Conservation (phyloP, 164 flowering plant genomes). For the Buxus sempervirens region DNA sequence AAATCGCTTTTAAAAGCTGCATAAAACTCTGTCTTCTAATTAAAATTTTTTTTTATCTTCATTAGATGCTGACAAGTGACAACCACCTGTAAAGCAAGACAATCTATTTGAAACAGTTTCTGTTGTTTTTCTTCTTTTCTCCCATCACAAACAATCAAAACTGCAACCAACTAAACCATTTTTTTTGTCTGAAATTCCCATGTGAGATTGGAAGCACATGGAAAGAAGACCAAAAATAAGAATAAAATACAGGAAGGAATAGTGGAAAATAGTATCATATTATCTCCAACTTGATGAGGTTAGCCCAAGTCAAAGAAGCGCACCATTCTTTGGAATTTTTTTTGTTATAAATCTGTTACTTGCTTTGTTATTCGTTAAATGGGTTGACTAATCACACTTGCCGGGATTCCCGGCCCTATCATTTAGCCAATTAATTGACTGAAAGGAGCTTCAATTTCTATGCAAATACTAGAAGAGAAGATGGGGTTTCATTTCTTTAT, state of each 20-base stretch:
- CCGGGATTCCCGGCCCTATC: slow-evolving; percentile 26
- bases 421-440: slow-evolving; percentile 9
- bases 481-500: slow-evolving; percentile 4
- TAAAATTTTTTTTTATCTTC: too few relatives aligned
- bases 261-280: too few relatives aligned
- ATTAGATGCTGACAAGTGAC: background rate
- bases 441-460: background rate
- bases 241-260: too few relatives aligned
- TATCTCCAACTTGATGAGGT: background rate
- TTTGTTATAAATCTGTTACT: background rate
- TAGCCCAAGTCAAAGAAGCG: background rate
- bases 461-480: too few relatives aligned
- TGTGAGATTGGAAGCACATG: too few relatives aligned
- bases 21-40: too few relatives aligned
- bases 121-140: background rate
- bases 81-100: background rate
- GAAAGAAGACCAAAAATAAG: too few relatives aligned
- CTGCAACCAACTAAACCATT: too few relatives aligned
- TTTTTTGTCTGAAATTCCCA: too few relatives aligned
- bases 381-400: slow-evolving; percentile 6
- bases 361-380: too few relatives aligned
- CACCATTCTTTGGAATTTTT: background rate
- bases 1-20: slow-evolving; percentile 23
- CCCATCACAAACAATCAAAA: background rate
- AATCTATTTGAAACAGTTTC: background rate